Evolutionary conservation across 768 basidiomycete species (phyloP).

Genomic region (Lactifluus subvellereus): DNA sequence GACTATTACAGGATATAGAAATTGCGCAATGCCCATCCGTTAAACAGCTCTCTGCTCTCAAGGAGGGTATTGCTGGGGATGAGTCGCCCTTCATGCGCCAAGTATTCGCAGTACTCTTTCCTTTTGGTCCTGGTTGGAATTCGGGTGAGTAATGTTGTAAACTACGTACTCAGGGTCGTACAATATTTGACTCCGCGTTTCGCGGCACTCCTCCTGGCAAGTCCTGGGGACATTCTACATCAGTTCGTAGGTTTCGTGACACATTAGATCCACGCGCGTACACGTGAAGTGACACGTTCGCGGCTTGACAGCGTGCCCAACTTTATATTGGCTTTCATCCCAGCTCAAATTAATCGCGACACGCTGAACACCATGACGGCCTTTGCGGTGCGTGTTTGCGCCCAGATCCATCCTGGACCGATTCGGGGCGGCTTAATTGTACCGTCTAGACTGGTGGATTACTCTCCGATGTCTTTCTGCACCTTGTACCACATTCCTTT

Average conservation of each 20-base stretch:
- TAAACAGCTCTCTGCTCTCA: constrained; percentile 50
- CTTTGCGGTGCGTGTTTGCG: constrained; percentile 60
- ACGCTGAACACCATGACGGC: constrained; percentile 93
- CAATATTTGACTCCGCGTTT: neutral
- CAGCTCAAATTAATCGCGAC: constrained; percentile 75
- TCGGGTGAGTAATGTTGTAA: constrained; percentile 41
- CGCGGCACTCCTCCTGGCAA: constrained; percentile 25
- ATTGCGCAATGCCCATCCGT: constrained; percentile 39
- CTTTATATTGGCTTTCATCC: constrained; percentile 92
- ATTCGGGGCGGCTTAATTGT: constrained; percentile 4
- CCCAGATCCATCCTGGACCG: neutral
- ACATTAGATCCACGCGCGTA: constrained; percentile 11
- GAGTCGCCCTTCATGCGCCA: constrained; percentile 74
- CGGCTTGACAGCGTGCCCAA: constrained; percentile 67
- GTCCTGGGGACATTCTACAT: constrained; percentile 93
- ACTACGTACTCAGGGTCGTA: neutral
- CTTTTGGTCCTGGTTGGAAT: constrained; percentile 88
- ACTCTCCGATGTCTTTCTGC: constrained; percentile 88
- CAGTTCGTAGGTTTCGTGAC: constrained; percentile 66
- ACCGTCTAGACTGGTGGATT: constrained; percentile 71
- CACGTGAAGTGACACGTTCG: constrained; percentile 22
- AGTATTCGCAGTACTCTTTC: constrained; percentile 77
- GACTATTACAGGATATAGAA: constrained; percentile 38
- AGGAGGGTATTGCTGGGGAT: constrained; percentile 51
- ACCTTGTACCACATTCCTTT: constrained; percentile 87